Base-by-base conservation (phyloP, 768 basidiomycete species). In the Pleurotus salmoneostramineus region DNA sequence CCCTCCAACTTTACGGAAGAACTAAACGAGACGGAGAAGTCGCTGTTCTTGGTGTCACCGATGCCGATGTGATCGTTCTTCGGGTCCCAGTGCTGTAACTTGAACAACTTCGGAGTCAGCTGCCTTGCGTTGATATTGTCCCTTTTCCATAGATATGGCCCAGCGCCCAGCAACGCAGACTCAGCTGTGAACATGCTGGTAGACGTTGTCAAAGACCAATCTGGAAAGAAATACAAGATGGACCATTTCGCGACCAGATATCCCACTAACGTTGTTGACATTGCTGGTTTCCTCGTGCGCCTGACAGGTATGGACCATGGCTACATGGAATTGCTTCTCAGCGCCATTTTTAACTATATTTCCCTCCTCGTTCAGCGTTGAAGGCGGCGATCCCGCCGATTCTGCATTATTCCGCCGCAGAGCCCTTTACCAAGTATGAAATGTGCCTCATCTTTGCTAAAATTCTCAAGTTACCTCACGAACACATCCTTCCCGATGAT, bases 201-300 rank as follows among this genome's bases (percentile, higher is more conserved):
- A 32, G 94, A 97, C 68, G 78, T 96, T 35, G 91, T 97, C 0
- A 77, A 84, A 60, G 92, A 95, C 66, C 91, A 90, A 63, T 89
- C 88, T 4, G 91, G 91, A 2, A 95, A 95, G 73, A 75, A 74
- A 36, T 95, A 95, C 76, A 93, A 87, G 70, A 98, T 98, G 96
- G 96, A 99, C 68, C 88, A 96, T 69, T 96, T 87, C 68, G 94
- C 93, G 27, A 91, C 88, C 14, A 82, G 96, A 32, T 96, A 89
- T 72, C 96, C 96, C 0, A 98, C 96, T 27, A 94, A 94, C 65
- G 87, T 93, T 8, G 65, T 87, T 34, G 95, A 98, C 66, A 88
- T 98, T 56, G 94, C 90, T 2, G 76, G 83, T 17, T 95, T 96
- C 65, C 78, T 98, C 34, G 85, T 87, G 44, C 85, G 90, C 40